Conservation (phyloP, 768 basidiomycete species). For the Termitomyces sp. region DNA sequence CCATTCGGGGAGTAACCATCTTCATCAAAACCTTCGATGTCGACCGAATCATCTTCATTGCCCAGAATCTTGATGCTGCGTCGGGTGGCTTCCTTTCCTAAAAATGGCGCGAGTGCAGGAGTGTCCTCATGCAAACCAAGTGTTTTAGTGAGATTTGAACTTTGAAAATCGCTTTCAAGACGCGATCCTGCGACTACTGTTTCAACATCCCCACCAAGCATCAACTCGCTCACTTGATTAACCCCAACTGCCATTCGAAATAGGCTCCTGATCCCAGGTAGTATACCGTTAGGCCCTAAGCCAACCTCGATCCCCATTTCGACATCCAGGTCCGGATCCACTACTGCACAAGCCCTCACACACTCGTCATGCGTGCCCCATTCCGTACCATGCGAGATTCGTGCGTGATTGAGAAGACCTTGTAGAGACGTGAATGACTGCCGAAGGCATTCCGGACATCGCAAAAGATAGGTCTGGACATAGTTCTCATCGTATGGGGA, state of each 20-base stretch:
- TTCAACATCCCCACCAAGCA: not conserved
- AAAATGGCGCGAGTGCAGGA: conserved; percentile 41
- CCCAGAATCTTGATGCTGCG: conserved; percentile 35
- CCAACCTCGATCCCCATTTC: conserved; percentile 38
- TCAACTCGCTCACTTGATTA: conserved; percentile 1
- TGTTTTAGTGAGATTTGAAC: conserved; percentile 28
- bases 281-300: conserved; percentile 30
- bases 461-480: conserved; percentile 30
- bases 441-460: conserved; percentile 39
- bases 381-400: conserved; percentile 40
- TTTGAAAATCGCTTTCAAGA: conserved; percentile 4
- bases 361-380: conserved; percentile 55
- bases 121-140: conserved; percentile 46
- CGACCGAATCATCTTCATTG: conserved; percentile 27
- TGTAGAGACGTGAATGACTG: conserved; percentile 44
- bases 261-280: conserved; percentile 42
- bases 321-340: conserved; percentile 33
- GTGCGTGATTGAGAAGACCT: conserved; percentile 49
- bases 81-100: conserved; percentile 36
- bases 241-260: conserved; percentile 43
- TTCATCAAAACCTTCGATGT: conserved; percentile 24
- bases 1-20: not conserved
- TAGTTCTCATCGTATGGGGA: conserved; percentile 16
- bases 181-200: not conserved
- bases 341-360: conserved; percentile 41